These are phyloP conservation scores for Cymbopogon citratus DNA, from an alignment of 176 grass and related monocot genomes.

Conservation along the genomic window DNA sequence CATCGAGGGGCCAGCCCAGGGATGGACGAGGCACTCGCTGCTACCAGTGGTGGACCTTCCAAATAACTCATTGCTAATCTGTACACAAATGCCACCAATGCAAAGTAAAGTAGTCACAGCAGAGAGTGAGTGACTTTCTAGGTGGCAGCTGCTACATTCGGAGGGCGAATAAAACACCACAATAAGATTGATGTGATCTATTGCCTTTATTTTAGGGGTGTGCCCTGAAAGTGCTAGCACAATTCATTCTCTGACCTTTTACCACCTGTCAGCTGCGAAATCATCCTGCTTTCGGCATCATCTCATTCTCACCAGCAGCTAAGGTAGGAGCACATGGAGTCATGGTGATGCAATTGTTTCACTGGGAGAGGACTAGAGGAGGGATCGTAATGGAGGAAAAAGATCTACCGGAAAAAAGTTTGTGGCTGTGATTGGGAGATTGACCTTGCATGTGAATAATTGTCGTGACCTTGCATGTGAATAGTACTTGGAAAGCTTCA, in stretches of 20 bases:
- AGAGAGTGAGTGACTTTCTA: background rate
- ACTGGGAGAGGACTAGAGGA: background rate
- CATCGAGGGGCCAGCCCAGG: background rate
- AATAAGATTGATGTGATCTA: background rate
- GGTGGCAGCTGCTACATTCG: slow-evolving; percentile 5
- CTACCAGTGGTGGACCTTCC: background rate
- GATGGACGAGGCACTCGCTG: background rate
- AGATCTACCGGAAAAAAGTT: background rate
- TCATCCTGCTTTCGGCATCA: background rate
- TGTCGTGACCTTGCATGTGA: slow-evolving; percentile 54
- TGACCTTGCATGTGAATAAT: slow-evolving; percentile 34
- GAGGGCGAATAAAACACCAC: background rate
- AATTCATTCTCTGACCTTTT: background rate
- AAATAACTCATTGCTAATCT: background rate
- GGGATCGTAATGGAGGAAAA: background rate
- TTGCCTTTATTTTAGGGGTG: background rate
- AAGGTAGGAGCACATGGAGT: background rate
- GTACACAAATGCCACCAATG: background rate
- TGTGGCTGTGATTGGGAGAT: slow-evolving; percentile 28
- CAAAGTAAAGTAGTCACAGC: background rate
- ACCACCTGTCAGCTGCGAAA: background rate
- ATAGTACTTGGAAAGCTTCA: slow-evolving; percentile 57
- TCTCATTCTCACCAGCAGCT: background rate
- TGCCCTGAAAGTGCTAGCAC: background rate
- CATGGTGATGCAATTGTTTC: background rate